Conservation (phyloP, 768 basidiomycete genomes). For the Suillus placidus region DNA sequence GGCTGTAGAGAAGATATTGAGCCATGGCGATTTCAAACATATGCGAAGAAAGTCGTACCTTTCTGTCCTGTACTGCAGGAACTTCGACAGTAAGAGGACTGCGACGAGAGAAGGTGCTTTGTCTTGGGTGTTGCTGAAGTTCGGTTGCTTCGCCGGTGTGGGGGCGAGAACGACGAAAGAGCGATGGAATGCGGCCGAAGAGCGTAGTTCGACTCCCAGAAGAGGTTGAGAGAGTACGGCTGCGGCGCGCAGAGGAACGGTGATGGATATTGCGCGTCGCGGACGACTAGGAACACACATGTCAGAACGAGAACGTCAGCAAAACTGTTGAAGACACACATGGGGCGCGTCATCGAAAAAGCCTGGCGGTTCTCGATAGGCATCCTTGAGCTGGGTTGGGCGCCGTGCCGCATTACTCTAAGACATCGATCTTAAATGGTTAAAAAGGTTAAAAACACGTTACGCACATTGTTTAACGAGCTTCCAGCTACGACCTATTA, state of each 20-base stretch:
- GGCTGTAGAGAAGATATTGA: neutral
- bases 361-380: neutral
- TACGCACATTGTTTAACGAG: neutral
- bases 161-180: neutral
- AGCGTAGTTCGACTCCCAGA: neutral
- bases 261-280: neutral
- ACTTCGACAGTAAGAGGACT: neutral
- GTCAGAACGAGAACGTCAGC: neutral
- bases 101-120: neutral
- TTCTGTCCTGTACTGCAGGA: neutral
- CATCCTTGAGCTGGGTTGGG: neutral
- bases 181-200: neutral
- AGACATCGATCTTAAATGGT: neutral
- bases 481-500: neutral
- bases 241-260: neutral
- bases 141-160: neutral
- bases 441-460: neutral
- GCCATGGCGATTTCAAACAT: neutral
- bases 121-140: neutral
- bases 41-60: neutral
- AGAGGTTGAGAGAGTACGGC: neutral
- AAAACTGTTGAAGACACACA: neutral
- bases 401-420: neutral
- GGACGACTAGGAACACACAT: neutral
- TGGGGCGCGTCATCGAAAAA: neutral